phyloP scores from a whole-genome alignment of 805 yeast species.

The Suhomyces vadensis region DNA sequence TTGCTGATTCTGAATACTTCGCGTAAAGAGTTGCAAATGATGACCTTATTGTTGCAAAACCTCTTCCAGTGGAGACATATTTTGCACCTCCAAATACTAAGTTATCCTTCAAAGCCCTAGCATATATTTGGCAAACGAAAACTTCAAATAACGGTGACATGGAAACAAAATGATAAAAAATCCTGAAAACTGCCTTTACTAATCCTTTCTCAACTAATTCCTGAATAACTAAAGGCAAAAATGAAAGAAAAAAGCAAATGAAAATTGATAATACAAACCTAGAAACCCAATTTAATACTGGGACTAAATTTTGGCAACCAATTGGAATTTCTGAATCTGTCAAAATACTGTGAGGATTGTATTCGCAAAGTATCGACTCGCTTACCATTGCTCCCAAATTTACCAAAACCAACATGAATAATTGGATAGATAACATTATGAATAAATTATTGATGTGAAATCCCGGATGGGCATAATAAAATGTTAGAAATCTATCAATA shows the following conservation, averaged over 20 bases:
- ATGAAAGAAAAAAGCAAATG: constrained; percentile 90
- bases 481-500: constrained; percentile 84
- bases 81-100: constrained; percentile 89
- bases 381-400: constrained; percentile 77
- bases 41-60: constrained; percentile 82
- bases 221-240: constrained; percentile 83
- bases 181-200: constrained; percentile 68
- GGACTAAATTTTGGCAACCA: constrained; percentile 84
- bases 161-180: constrained; percentile 74
- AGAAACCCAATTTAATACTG: constrained; percentile 88
- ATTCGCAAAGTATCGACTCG: constrained; percentile 69
- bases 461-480: constrained; percentile 96
- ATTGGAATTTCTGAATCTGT: constrained; percentile 73
- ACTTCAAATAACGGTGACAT: constrained; percentile 92
- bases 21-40: constrained; percentile 74
- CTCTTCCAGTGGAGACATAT: constrained; percentile 91
- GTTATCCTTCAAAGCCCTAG: constrained; percentile 72
- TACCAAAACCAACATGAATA: constrained; percentile 77
- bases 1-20: constrained; percentile 71
- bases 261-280: constrained; percentile 86
- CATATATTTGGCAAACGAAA: constrained; percentile 90
- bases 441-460: constrained; percentile 90
- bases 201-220: constrained; percentile 86
- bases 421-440: constrained; percentile 81
- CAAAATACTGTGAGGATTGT: constrained; percentile 64